Conservation (phyloP, 345 rosid genomes). For the Pistacia integerrima region DNA sequence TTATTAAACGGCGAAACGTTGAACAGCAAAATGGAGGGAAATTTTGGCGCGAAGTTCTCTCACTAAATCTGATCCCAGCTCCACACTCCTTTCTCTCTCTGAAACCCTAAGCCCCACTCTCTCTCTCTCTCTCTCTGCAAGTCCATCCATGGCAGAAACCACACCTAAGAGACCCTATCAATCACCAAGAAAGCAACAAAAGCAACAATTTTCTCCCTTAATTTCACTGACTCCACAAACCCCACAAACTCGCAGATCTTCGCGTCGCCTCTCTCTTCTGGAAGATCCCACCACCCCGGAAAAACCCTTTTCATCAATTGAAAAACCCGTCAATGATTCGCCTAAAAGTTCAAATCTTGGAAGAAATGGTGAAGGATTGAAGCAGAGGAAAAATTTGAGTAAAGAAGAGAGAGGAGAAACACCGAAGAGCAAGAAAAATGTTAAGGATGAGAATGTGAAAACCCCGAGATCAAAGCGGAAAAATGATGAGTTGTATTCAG, state of each 20-base stretch:
- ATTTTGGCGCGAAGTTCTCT: conserved; percentile 60
- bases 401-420: not conserved
- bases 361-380: conserved; percentile 10
- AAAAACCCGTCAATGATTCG: conserved; percentile 17
- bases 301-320: not conserved
- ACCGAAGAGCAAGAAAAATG: conserved; percentile 6
- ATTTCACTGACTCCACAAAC: conserved; percentile 47
- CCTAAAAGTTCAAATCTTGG: not conserved
- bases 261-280: conserved; percentile 33
- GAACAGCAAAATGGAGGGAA: conserved; percentile 39
- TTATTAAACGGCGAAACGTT: too few species aligned
- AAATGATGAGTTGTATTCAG: conserved; percentile 18
- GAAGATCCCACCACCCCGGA: conserved; percentile 26
- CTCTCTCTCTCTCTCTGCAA: conserved; percentile 13
- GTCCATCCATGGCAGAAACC: conserved; percentile 51
- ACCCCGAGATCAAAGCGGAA: conserved; percentile 11
- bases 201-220: conserved; percentile 27
- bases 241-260: conserved; percentile 60
- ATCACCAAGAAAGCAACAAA: conserved; percentile 34
- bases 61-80: not conserved
- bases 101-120: conserved; percentile 4
- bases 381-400: not conserved
- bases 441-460: not conserved
- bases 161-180: conserved; percentile 38
- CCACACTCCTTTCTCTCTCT: conserved; percentile 22